Base-by-base conservation (phyloP, 106 monocot species). In the Apostasia ramifera region DNA sequence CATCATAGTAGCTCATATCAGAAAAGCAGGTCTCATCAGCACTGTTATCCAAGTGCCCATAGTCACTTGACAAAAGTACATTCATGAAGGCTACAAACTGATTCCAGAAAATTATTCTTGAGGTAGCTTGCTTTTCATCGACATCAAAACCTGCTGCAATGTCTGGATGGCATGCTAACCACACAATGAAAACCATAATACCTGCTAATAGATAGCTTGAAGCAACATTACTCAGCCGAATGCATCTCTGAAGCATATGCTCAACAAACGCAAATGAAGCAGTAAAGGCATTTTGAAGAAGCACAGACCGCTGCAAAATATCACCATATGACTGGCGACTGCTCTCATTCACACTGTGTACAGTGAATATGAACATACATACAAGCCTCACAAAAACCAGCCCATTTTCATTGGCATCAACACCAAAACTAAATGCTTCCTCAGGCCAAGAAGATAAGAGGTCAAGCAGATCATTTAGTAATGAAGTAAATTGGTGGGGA, bases 221-320 rank as follows among this genome's bases (percentile, higher is more conserved):
- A 71, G 84, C 62, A 85, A 69, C 73, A 79, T 98, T 85, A 69
- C 55, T 65, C 8, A 90, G 53, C 46, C 90, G 77, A 50, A 37
- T 40, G 42, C 89, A 92, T 72, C 92, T 81, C 62, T 81, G 87
- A 11, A 98, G 62, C 53, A 98, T 73, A 67, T 74, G 72, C 52
- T 92, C 90, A 38, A 79, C 75, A 71, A 98, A 87, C 51, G 90
- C 87, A 85, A 98, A 98, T 7, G 78, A 82, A 78, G 85, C 76
- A 66, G 84, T 81, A 76, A 85, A 98, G 62, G 97, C 97, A 92
- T 78, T 85, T 70, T 92, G 84, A 68, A 98, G 79, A 39, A 98
- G 66, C 54, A 83, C 89, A 13, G 84, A 83, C 8, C 90, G 86
- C 68, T 98, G 92, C 71, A 98, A 73, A 65, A 93, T 89, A 53